Evolutionary conservation across 441 rosid genomes (phyloP).

Genomic region (Syzygium malaccense): DNA sequence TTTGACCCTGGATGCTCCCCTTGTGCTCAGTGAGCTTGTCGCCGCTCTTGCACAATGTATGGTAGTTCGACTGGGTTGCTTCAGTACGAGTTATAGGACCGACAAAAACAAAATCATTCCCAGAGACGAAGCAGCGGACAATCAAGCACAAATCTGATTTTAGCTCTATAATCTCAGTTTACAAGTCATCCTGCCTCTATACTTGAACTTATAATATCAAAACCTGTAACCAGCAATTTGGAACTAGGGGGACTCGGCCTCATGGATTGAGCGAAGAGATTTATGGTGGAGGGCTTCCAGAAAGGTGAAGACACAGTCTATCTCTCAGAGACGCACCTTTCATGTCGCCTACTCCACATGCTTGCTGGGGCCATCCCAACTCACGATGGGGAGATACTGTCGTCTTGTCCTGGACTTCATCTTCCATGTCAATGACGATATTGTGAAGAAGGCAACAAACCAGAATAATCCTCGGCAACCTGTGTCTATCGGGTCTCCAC

Average conservation of each 20-base stretch:
- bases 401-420: conserved; percentile 33
- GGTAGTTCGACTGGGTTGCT: background rate
- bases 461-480: conserved; percentile 67
- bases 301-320: conserved; percentile 40
- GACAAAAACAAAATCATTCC: background rate
- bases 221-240: background rate
- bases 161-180: background rate
- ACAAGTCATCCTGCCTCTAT: background rate
- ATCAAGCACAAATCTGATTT: background rate
- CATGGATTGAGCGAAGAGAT: background rate
- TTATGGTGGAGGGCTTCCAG: conserved; percentile 29
- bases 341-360: conserved; percentile 33
- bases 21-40: background rate
- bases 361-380: conserved; percentile 43
- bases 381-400: conserved; percentile 50
- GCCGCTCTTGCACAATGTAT: background rate
- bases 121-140: background rate
- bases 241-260: background rate
- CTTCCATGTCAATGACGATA: conserved; percentile 66
- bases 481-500: conserved; percentile 90
- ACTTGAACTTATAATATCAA: background rate
- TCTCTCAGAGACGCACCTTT: conserved; percentile 50
- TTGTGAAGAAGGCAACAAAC: conserved; percentile 93
- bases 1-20: background rate
- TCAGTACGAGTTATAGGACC: background rate